Conservation (phyloP, 306 rosid species). For the Vachellia pachyceras region DNA sequence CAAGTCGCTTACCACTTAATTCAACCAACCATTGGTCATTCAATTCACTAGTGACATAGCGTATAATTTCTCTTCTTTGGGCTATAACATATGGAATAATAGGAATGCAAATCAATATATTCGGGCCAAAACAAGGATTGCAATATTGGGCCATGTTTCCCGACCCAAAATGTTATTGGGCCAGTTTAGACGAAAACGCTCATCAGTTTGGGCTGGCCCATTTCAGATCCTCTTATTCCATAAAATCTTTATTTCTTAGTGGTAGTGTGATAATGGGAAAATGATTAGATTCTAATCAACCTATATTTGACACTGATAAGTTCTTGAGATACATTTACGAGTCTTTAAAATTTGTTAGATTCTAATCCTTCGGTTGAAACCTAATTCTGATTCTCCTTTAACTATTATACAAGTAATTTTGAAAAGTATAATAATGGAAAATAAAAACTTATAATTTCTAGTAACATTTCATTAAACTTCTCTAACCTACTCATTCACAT, state of each 20-base stretch:
- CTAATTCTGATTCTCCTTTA: no score
- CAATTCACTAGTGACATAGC: no score
- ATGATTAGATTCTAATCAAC: no score
- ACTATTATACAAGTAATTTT: background rate
- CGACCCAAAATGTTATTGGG: background rate
- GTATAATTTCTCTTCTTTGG: background rate
- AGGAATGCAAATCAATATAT: no score
- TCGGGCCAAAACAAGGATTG: no score
- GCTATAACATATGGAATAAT: background rate
- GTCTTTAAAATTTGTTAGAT: no score
- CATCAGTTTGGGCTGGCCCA: background rate
- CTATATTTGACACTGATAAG: no score
- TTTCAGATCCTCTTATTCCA: background rate
- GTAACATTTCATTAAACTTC: background rate
- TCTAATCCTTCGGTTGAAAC: no score
- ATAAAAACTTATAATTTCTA: background rate
- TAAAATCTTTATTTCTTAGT: background rate
- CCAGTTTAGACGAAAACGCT: background rate
- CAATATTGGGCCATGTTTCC: background rate
- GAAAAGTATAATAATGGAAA: background rate
- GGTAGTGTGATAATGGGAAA: no score
- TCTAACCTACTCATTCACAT: constrained; percentile 14
- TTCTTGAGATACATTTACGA: no score
- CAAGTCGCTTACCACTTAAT: no score
- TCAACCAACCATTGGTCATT: no score